Percentiles rank a stretch among this genome's conserved stretches.
These are phyloP conservation scores for Erodium moschatum DNA, from an alignment of 441 rosid genomes.

Conservation along the genomic window DNA sequence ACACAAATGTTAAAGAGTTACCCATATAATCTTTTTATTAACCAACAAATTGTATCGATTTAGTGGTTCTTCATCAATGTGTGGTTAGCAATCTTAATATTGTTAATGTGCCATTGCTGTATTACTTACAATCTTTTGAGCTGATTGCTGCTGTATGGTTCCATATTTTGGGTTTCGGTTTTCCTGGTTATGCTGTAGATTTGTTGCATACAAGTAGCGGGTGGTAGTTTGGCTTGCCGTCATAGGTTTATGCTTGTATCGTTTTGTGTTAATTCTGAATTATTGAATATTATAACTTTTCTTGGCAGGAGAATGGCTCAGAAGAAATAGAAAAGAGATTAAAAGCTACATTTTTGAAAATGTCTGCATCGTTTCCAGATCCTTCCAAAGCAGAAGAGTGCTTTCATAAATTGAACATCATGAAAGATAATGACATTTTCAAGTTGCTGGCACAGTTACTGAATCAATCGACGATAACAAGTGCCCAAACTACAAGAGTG, in stretches of 20 bases:
- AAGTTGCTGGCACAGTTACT: slow-evolving; percentile 44
- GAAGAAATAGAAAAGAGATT: slow-evolving; percentile 46
- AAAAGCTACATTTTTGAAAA: slow-evolving; percentile 41
- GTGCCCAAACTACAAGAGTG: slow-evolving; percentile 44
- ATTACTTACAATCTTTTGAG: too few species aligned
- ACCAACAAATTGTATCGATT: too few species aligned
- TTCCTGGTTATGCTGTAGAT: too few species aligned
- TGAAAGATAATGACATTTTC: slow-evolving; percentile 58
- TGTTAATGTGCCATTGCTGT: too few species aligned
- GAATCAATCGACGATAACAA: slow-evolving; percentile 36
- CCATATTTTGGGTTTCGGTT: too few species aligned
- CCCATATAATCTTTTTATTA: too few species aligned
- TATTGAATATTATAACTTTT: slow-evolving; percentile 22
- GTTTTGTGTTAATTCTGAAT: slow-evolving; percentile 2
- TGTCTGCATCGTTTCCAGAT: slow-evolving; percentile 75
- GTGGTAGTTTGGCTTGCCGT: slow-evolving; percentile 4
- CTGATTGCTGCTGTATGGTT: too few species aligned
- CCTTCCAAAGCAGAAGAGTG: slow-evolving; percentile 63
- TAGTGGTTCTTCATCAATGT: too few species aligned
- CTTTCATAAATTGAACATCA: slow-evolving; percentile 54
- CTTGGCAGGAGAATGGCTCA: slow-evolving; percentile 43
- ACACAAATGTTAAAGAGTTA: too few species aligned
- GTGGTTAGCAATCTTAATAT: too few species aligned
- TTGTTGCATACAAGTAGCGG: too few species aligned
- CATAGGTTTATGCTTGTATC: slow-evolving; percentile 7